phyloP scores from a whole-genome alignment of 108 stramenopile species.

The Nitzschia palea region DNA sequence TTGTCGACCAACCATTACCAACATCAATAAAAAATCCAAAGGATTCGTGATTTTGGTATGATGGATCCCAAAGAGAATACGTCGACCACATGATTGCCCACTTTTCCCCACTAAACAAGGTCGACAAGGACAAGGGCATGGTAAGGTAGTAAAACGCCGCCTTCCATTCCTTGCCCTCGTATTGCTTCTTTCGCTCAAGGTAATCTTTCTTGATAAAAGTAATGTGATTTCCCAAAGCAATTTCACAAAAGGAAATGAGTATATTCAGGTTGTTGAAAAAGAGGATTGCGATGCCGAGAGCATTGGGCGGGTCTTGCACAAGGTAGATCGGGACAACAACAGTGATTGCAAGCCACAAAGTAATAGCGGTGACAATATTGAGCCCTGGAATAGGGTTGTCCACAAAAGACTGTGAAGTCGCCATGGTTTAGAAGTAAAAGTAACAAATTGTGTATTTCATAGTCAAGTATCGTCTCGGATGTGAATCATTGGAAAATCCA shows the following conservation, averaged over 20 bases:
- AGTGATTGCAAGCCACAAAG: conserved; percentile 47
- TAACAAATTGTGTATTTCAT: too few species aligned
- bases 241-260: conserved; percentile 77
- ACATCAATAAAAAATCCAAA: conserved; percentile 89
- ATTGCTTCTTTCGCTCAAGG: conserved; percentile 44
- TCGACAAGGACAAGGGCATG: conserved; percentile 51
- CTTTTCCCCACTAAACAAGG: conserved; percentile 48
- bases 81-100: conserved; percentile 85
- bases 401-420: too few species aligned
- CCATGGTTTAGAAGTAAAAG: too few species aligned
- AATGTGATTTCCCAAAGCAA: conserved; percentile 65
- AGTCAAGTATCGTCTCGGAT: too few species aligned
- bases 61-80: conserved; percentile 78
- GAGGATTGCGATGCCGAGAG: conserved; percentile 37
- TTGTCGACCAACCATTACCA: conserved; percentile 82
- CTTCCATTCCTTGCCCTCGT: conserved; percentile 47
- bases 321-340: conserved; percentile 22
- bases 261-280: conserved; percentile 87
- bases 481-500: too few species aligned
- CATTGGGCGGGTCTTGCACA: conserved; percentile 15
- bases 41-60: conserved; percentile 81
- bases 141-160: conserved; percentile 56
- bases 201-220: conserved; percentile 61
- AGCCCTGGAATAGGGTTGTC: conserved; percentile 32
- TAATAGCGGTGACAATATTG: conserved; percentile 48